phyloP scores from a whole-genome alignment of 495 filamentous ascomycete species.

The Neurospora tetraspora region DNA sequence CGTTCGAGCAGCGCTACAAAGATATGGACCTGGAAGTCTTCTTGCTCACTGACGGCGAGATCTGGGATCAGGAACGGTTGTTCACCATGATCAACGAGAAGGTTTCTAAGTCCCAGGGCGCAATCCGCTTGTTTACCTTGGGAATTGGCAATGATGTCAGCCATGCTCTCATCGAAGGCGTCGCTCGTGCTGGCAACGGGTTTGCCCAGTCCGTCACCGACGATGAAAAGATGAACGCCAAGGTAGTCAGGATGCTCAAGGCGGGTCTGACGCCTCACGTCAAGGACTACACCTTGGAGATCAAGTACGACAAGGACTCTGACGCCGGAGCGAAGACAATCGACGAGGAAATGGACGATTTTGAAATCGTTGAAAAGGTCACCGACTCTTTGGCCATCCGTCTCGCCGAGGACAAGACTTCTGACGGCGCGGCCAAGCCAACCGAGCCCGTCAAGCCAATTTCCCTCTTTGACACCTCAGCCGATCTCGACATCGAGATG shows the following conservation, averaged over 20 bases:
- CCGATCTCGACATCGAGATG: conserved; percentile 29
- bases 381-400: conserved; percentile 30
- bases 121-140: conserved; percentile 53
- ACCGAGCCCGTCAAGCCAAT: conserved; percentile 31
- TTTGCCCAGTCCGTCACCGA: conserved; percentile 51
- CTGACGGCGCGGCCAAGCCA: neutral
- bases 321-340: neutral
- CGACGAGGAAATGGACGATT: conserved; percentile 27
- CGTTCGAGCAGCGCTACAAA: conserved; percentile 39
- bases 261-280: conserved; percentile 53
- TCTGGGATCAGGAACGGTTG: conserved; percentile 46
- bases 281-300: conserved; percentile 47
- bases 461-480: conserved; percentile 45
- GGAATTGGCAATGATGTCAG: conserved; percentile 55
- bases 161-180: conserved; percentile 56
- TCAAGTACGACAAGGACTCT: conserved; percentile 41
- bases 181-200: conserved; percentile 56
- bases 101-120: conserved; percentile 34
- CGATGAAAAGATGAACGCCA: conserved; percentile 49
- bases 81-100: conserved; percentile 46
- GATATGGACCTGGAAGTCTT: conserved; percentile 54
- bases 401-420: conserved; percentile 5
- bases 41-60: conserved; percentile 62
- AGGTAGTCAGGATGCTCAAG: conserved; percentile 64
- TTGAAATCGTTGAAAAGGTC: conserved; percentile 47